Percentiles rank a stretch among this genome's conserved stretches.
These are phyloP conservation scores for Globisporangium canariense DNA, from an alignment of 352 stramenopile genomes.

Conservation along the genomic window DNA sequence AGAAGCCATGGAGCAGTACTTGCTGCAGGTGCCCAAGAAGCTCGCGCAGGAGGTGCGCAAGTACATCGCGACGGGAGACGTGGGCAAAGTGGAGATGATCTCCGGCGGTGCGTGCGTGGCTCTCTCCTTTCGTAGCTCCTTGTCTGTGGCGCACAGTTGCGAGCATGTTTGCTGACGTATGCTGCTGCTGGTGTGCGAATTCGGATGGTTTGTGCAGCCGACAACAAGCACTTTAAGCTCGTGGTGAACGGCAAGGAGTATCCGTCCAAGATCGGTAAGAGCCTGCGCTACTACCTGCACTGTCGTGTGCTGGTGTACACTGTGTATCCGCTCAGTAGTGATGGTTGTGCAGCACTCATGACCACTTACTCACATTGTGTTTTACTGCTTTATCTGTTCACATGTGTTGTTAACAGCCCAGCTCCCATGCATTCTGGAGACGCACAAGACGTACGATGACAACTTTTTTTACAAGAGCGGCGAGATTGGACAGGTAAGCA, in stretches of 20 bases:
- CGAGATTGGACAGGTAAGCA: constrained; percentile 74
- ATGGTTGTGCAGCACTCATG: not conserved
- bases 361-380: constrained; percentile 7
- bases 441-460: constrained; percentile 88
- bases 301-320: not conserved
- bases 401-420: constrained; percentile 42
- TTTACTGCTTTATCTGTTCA: not conserved
- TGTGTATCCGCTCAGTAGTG: not conserved
- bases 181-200: not conserved
- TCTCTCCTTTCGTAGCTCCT: not conserved
- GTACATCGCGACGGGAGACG: constrained; percentile 58
- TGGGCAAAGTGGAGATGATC: constrained; percentile 70
- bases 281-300: not conserved
- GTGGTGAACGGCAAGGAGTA: constrained; percentile 76
- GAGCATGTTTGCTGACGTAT: not conserved
- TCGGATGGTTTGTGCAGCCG: constrained; percentile 34
- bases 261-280: constrained; percentile 67
- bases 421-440: constrained; percentile 82
- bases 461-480: constrained; percentile 89
- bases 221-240: constrained; percentile 87
- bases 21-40: constrained; percentile 83
- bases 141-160: constrained; percentile 1
- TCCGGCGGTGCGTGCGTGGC: constrained; percentile 39
- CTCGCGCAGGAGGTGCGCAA: constrained; percentile 69
- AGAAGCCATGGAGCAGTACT: constrained; percentile 76